These are phyloP conservation scores for Fagus crenata DNA, from an alignment of 306 rosid genomes.

Conservation along the genomic window DNA sequence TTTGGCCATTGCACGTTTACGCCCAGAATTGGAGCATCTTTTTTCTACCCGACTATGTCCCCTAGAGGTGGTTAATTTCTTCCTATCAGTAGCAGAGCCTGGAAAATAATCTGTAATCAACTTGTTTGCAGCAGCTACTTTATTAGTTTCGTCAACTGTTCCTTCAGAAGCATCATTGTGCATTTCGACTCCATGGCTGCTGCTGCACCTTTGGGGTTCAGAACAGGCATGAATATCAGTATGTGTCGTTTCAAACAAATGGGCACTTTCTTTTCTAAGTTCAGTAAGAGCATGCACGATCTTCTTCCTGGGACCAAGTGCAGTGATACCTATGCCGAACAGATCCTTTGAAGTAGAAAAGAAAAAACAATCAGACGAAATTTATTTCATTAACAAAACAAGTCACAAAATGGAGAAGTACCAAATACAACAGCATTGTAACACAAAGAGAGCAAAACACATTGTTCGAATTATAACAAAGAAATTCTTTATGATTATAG, in stretches of 20 bases:
- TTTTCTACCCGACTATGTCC: constrained; percentile 39
- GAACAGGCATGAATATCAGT: constrained; percentile 23
- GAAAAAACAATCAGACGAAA: neutral
- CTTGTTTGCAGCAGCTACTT: constrained; percentile 58
- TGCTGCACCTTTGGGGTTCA: constrained; percentile 42
- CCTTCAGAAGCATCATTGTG: constrained; percentile 42
- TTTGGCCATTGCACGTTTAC: constrained; percentile 40
- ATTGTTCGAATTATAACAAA: constrained; percentile 11
- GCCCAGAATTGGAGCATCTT: constrained; percentile 35
- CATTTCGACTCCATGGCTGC: constrained; percentile 38
- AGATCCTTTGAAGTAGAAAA: constrained; percentile 60
- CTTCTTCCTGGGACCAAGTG: constrained; percentile 93
- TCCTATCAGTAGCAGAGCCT: constrained; percentile 52
- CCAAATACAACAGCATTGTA: neutral
- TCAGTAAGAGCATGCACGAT: constrained; percentile 62
- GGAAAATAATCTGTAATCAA: constrained; percentile 83
- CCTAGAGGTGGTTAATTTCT: constrained; percentile 41
- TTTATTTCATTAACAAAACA: constrained; percentile 9
- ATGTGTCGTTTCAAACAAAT: constrained; percentile 30
- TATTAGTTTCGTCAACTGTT: constrained; percentile 41
- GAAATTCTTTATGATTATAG: neutral
- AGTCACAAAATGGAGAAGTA: neutral
- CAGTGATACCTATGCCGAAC: constrained; percentile 64
- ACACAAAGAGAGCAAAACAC: neutral
- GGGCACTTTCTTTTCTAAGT: constrained; percentile 51